phyloP scores from a whole-genome alignment of 1,284 basidiomycete species.

The Cutaneotrichosporon mucoides region DNA sequence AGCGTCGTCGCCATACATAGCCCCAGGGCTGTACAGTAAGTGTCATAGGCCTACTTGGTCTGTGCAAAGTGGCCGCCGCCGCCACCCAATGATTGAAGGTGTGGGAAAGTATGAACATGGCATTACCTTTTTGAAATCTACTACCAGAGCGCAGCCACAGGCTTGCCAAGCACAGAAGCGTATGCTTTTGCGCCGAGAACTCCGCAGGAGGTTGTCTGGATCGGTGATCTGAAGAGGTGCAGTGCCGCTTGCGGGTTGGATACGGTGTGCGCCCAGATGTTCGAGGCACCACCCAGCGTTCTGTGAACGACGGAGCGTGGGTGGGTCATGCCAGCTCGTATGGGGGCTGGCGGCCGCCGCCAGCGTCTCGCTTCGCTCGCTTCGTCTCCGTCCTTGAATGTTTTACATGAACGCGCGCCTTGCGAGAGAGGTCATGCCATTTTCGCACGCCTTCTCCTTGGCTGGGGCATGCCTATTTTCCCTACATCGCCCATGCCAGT shows the following conservation, averaged over 20 bases:
- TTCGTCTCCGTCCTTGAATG: neutral
- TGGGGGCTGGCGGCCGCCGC: no score
- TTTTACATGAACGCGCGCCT: neutral
- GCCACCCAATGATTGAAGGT: no score
- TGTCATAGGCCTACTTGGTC: neutral
- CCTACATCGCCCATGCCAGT: neutral
- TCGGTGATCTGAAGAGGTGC: neutral
- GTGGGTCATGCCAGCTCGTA: no score
- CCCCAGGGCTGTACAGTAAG: constrained; percentile 5
- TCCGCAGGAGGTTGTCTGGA: neutral
- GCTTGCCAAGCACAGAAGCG: constrained; percentile 1
- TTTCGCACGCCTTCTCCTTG: neutral
- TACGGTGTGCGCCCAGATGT: no score
- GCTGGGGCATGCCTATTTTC: neutral
- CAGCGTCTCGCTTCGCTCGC: neutral
- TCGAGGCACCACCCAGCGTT: no score
- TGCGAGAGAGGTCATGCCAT: neutral
- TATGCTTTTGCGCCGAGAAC: neutral
- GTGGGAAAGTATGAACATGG: constrained; percentile 7
- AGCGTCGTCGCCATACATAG: neutral
- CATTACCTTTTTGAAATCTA: constrained; percentile 5
- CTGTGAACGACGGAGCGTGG: neutral
- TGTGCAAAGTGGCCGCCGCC: neutral
- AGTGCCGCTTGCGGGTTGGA: neutral
- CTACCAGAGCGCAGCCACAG: neutral